Evolutionary conservation across 805 yeast genomes (phyloP).

Genomic region (Deakozyma indianensis): DNA sequence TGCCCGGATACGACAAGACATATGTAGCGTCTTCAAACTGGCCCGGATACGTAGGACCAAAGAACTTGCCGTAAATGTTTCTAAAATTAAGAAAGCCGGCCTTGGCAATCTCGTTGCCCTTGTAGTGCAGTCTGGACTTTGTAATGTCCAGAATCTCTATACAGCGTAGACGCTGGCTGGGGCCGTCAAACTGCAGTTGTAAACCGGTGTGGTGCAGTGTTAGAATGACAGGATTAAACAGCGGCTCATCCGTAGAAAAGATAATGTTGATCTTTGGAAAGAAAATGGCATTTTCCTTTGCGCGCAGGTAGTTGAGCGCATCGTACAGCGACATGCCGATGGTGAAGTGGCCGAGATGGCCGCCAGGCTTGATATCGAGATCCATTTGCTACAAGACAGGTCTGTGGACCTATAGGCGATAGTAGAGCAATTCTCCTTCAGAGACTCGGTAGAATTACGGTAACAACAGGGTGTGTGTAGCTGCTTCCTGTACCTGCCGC

Average conservation of each 20-base stretch:
- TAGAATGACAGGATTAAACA: conserved; percentile 8
- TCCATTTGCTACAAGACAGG: neutral
- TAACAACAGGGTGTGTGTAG: too few relatives aligned
- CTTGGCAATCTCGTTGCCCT: conserved; percentile 10
- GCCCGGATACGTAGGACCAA: conserved; percentile 56
- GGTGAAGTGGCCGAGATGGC: neutral
- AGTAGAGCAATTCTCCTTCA: too few relatives aligned
- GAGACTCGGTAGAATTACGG: too few relatives aligned
- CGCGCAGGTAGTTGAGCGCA: neutral
- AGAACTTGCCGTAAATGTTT: conserved; percentile 36
- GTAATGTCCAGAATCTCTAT: conserved; percentile 13
- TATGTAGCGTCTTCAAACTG: conserved; percentile 23
- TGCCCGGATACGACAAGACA: conserved; percentile 41
- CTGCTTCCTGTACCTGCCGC: too few relatives aligned
- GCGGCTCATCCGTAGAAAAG: conserved; percentile 7
- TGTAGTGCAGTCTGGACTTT: conserved; percentile 9
- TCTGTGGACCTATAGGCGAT: too few relatives aligned
- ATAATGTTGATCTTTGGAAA: conserved; percentile 12
- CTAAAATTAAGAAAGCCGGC: conserved; percentile 20
- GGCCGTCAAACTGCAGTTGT: conserved; percentile 14
- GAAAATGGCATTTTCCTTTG: neutral
- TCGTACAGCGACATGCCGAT: neutral
- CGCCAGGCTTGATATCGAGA: neutral
- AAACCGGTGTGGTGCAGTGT: conserved; percentile 10
- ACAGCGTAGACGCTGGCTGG: conserved; percentile 11